Evolutionary conservation across 768 basidiomycete species (phyloP).

Genomic region (Boletus rubroflammeus): DNA sequence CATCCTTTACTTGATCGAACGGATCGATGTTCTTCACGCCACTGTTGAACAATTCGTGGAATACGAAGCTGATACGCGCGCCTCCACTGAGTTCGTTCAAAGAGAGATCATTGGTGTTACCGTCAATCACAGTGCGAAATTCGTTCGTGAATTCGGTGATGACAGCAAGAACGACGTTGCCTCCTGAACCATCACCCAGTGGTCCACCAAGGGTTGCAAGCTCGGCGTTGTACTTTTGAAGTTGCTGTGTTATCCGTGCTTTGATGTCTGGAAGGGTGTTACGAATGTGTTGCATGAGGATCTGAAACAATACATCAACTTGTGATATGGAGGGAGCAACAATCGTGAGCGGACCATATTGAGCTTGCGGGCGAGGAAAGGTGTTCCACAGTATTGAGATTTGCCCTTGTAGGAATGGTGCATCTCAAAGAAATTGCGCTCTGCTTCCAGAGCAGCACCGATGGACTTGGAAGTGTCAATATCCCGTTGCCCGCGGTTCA

Average conservation of each 20-base stretch:
- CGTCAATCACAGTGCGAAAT: constrained; percentile 95
- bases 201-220: constrained; percentile 82
- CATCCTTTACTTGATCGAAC: constrained; percentile 98
- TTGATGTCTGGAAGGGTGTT: constrained; percentile 99
- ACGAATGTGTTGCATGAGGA: constrained; percentile 99
- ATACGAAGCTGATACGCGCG: constrained; percentile 97
- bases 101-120: constrained; percentile 92
- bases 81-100: constrained; percentile 98
- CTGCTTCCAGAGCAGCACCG: constrained; percentile 77
- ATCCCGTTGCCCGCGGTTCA: constrained; percentile 97
- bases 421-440: constrained; percentile 91
- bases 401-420: constrained; percentile 93
- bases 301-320: constrained; percentile 43
- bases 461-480: constrained; percentile 91
- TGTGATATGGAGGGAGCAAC: background rate
- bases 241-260: constrained; percentile 85
- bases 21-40: constrained; percentile 96
- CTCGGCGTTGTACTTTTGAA: constrained; percentile 85
- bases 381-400: constrained; percentile 94
- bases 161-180: constrained; percentile 91
- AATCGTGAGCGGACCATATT: constrained; percentile 65
- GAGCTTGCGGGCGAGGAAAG: constrained; percentile 91
- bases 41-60: constrained; percentile 97
- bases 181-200: constrained; percentile 78
- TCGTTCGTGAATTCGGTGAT: constrained; percentile 98